Conservation (phyloP, 352 stramenopile species). For the Elongisporangium anandrum region DNA sequence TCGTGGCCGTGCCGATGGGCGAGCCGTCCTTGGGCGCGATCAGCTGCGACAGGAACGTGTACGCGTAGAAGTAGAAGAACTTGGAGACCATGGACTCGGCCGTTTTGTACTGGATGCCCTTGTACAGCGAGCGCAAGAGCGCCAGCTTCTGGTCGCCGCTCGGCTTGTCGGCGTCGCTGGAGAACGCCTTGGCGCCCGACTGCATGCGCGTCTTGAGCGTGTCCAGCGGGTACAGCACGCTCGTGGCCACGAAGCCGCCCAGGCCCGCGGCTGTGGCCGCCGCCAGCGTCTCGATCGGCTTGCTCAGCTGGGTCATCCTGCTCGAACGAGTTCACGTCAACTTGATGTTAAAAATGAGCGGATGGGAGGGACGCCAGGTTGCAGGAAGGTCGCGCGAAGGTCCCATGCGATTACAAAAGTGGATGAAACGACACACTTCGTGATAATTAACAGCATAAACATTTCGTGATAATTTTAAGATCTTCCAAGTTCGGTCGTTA, state of each 20-base stretch:
- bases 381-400: not conserved
- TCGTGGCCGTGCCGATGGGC: constrained; percentile 57
- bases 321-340: not conserved
- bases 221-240: constrained; percentile 80
- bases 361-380: not conserved
- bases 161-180: constrained; percentile 18
- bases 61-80: constrained; percentile 90
- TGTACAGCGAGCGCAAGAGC: constrained; percentile 66
- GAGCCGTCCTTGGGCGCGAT: constrained; percentile 53
- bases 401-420: not conserved
- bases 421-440: too few relatives aligned
- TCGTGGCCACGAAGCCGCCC: constrained; percentile 72
- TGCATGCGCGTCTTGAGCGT: constrained; percentile 89
- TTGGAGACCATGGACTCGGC: constrained; percentile 82
- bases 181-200: constrained; percentile 54
- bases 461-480: too few relatives aligned
- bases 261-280: constrained; percentile 71
- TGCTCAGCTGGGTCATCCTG: constrained; percentile 58
- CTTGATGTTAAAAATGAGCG: not conserved
- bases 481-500: too few relatives aligned
- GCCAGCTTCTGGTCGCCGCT: constrained; percentile 20
- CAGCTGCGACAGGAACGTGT: constrained; percentile 74
- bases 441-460: too few relatives aligned
- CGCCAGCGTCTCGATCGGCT: constrained; percentile 80
- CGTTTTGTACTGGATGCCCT: constrained; percentile 83